These are phyloP conservation scores for Rauvolfia tetraphylla DNA, from an alignment of 257 asterid genomes.

Conservation along the genomic window DNA sequence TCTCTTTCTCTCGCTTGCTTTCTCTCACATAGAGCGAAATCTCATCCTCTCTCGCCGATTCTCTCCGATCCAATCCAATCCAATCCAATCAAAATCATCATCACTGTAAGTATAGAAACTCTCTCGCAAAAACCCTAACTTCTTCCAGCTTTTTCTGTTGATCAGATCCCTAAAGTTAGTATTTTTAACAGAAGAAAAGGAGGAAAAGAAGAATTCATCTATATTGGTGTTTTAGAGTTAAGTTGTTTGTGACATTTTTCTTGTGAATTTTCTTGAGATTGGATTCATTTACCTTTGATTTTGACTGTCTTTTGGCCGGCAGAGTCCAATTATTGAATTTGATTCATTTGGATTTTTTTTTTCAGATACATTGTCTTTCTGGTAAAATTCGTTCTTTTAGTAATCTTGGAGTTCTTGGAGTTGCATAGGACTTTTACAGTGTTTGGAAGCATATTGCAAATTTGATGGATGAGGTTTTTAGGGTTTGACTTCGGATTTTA, in stretches of 20 bases:
- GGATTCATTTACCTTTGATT: slow-evolving; percentile 22
- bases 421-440: not conserved
- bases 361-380: not conserved
- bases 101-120: slow-evolving; percentile 41
- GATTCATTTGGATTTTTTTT: not conserved
- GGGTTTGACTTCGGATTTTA: slow-evolving; percentile 43
- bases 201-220: not conserved
- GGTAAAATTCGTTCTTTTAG: not conserved
- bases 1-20: slow-evolving; percentile 29
- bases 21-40: slow-evolving; percentile 20
- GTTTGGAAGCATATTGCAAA: not conserved
- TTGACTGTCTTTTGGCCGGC: slow-evolving; percentile 7
- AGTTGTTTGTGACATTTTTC: slow-evolving; percentile 15
- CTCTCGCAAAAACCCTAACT: slow-evolving; percentile 16
- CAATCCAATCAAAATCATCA: slow-evolving; percentile 34
- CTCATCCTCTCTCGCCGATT: slow-evolving; percentile 36
- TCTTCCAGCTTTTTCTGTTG: not conserved
- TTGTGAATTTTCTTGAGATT: slow-evolving; percentile 3
- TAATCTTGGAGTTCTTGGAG: not conserved
- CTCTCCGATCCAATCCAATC: slow-evolving; percentile 43
- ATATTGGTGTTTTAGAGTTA: slow-evolving; percentile 10
- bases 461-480: slow-evolving; percentile 16
- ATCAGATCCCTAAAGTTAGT: slow-evolving; percentile 15
- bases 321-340: slow-evolving; percentile 17
- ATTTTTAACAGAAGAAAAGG: not conserved